Base-by-base conservation (phyloP, 2,329 filamentous ascomycete genomes). In the Xylaria hypoxylon region DNA sequence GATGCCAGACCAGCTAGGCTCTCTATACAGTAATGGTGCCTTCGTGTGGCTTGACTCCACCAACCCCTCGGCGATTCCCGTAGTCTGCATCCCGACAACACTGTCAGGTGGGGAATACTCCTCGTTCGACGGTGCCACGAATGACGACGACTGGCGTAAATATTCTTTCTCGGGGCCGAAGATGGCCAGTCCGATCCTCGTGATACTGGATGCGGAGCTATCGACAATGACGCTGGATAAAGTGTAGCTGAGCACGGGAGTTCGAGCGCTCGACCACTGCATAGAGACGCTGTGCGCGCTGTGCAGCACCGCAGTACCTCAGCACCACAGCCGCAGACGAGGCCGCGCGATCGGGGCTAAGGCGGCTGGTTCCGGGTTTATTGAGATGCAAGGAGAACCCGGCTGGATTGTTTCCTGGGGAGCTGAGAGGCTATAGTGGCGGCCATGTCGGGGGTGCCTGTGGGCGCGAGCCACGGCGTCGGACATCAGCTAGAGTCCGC, bases 221-320 rank as follows among this genome's bases (percentile, higher is more conserved):
- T 81, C 80, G 17, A 74, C 78, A 1, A 83, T 83, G 0, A 89
- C 86, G 0, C 87, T 87, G 0, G 76, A 79, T 0, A 77, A 77
- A 22, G 79, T 87, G 22, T 90, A 87, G 87, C 77, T 89, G 1
- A 85, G 83, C 48, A 87, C 86, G 0, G 87, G 88, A 0, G 69
- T 76, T 45, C 73, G 70, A 47, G 73, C 71, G n/a, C 67, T 77
- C n/a, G 76, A 78, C 26, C 74, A 78, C 65, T 79, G 75, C 58
- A 70, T 78, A 28, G 76, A 78, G 64, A 72, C 72, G 10, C 70
- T 78, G 8, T 77, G 76, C 57, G 70, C 73, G 13, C 52, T 76
- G 7, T 24, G 63, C 17, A 72, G 68, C 26, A 66, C 71, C 67
- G 60, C 68, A 5, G 56, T n/a, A n/a, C n/a, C n/a, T n/a, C n/a